These are phyloP conservation scores for Talaromyces albobiverticillius DNA, from an alignment of 2,329 filamentous ascomycete species.

Conservation along the genomic window DNA sequence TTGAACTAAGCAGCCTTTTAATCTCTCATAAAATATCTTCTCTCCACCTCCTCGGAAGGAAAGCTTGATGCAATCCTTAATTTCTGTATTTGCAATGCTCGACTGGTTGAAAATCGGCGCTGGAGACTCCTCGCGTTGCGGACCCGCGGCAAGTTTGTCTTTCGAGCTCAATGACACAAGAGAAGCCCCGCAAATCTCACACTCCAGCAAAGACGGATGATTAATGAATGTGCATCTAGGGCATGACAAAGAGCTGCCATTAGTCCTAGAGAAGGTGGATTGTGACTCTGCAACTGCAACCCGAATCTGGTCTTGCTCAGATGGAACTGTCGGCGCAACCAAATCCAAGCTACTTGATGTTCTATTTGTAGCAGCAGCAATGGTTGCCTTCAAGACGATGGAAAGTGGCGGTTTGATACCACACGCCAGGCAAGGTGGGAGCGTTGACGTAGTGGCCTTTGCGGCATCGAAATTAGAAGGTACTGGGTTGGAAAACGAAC, in stretches of 20 bases:
- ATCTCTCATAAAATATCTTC: constrained; percentile 81
- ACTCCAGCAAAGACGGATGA: constrained; percentile 78
- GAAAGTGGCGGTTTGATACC: constrained; percentile 87
- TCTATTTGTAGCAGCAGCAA: constrained; percentile 63
- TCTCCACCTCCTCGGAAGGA: constrained; percentile 89
- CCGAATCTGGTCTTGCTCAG: constrained; percentile 3
- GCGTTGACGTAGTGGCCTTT: constrained; percentile 71
- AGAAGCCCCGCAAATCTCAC: constrained; percentile 86
- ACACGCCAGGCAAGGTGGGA: constrained; percentile 86
- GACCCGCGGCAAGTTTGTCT: constrained; percentile 28
- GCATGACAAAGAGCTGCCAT: constrained; percentile 50
- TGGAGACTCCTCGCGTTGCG: constrained; percentile 67
- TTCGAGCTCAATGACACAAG: constrained; percentile 56
- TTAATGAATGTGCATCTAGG: constrained; percentile 92
- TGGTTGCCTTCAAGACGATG: constrained; percentile 80
- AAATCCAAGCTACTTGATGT: neutral
- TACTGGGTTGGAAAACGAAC: constrained; percentile 88
- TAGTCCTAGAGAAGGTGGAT: constrained; percentile 2
- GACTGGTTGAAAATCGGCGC: constrained; percentile 61
- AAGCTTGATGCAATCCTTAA: constrained; percentile 76
- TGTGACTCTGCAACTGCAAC: neutral
- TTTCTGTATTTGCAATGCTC: constrained; percentile 54
- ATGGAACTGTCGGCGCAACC: constrained; percentile 19
- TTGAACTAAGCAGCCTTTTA: constrained; percentile 85
- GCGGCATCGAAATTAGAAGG: constrained; percentile 90